phyloP scores from a whole-genome alignment of 1,139 yeast genomes.

The Scheffersomyces titani region DNA sequence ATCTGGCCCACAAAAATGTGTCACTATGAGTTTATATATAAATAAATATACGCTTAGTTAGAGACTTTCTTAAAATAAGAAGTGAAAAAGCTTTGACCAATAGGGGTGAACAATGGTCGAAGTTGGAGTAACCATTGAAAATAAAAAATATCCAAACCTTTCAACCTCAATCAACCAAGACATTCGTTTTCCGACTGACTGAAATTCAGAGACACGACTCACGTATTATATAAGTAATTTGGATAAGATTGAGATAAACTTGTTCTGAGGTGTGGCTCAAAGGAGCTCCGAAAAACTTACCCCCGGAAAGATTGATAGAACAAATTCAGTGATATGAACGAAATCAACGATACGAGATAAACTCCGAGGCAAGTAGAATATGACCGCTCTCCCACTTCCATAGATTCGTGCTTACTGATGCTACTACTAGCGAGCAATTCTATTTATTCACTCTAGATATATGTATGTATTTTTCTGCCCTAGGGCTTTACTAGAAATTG shows the following conservation, averaged over 20 bases:
- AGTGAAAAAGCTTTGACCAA: not conserved
- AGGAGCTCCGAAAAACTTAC: not conserved
- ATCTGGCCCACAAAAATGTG: not conserved
- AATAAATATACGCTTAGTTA: too few relatives aligned
- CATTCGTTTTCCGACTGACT: not conserved
- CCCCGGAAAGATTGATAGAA: not conserved
- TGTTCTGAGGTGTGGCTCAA: not conserved
- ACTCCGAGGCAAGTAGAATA: not conserved
- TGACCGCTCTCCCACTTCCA: not conserved
- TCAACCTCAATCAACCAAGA: not conserved
- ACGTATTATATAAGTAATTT: not conserved
- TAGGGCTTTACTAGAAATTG: not conserved
- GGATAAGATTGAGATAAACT: not conserved
- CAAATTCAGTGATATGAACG: not conserved
- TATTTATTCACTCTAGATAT: not conserved
- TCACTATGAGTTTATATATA: not conserved
- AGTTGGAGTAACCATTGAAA: too few relatives aligned
- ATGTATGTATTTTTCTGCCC: not conserved
- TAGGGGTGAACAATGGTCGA: too few relatives aligned
- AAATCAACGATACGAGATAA: not conserved
- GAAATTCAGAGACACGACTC: not conserved
- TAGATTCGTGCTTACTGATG: not conserved
- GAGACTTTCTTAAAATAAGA: too few relatives aligned
- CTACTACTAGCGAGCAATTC: not conserved
- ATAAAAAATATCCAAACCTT: not conserved